Evolutionary conservation across 2,329 filamentous ascomycete species (phyloP).

Genomic region (Neonectria coccinea): DNA sequence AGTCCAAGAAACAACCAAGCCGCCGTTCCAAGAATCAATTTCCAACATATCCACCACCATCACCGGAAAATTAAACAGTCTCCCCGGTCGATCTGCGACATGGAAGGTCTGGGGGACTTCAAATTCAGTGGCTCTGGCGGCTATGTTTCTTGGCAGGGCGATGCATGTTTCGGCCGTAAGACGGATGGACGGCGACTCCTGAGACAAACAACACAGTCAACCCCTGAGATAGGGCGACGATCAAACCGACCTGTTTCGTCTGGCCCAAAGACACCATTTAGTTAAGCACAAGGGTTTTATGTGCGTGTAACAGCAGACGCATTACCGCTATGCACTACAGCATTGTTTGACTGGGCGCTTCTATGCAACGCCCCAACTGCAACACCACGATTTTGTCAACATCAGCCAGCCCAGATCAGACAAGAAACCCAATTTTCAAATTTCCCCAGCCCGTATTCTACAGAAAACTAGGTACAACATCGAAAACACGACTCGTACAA

Average conservation of each 20-base stretch:
- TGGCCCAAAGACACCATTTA: background rate
- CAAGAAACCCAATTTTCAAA: slow-evolving; percentile 20
- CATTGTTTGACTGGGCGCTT: too few species aligned
- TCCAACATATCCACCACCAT: background rate
- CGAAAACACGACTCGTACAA: slow-evolving; percentile 31
- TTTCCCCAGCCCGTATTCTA: slow-evolving; percentile 24
- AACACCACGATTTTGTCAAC: background rate
- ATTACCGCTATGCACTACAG: background rate
- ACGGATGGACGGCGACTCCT: slow-evolving; percentile 4
- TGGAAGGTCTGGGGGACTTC: background rate
- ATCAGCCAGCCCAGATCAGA: background rate
- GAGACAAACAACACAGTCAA: background rate
- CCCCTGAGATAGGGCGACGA: background rate
- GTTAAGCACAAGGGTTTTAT: background rate
- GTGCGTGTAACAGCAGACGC: background rate
- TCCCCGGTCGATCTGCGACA: background rate
- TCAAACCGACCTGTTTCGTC: slow-evolving; percentile 3
- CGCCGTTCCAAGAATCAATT: background rate
- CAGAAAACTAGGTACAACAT: slow-evolving; percentile 28
- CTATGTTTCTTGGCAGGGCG: background rate
- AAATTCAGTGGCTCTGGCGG: too few species aligned
- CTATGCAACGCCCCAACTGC: too few species aligned
- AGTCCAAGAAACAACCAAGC: background rate
- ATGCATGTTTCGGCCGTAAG: background rate
- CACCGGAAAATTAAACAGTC: background rate